These are phyloP conservation scores for Aspergillaceae sp. DNA, from an alignment of 2,329 filamentous ascomycete genomes.

Conservation along the genomic window DNA sequence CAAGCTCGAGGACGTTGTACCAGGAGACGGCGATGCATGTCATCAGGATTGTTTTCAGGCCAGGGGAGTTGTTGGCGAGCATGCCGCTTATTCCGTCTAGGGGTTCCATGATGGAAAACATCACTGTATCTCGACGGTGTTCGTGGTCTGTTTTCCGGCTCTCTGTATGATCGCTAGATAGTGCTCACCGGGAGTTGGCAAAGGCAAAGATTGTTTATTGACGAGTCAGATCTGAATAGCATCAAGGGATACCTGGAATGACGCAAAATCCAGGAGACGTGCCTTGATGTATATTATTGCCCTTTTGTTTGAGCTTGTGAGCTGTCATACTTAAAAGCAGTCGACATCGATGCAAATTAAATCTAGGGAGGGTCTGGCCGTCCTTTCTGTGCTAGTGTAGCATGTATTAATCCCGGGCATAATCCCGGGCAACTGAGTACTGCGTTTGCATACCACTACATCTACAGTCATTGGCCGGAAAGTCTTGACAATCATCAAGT, in stretches of 20 bases:
- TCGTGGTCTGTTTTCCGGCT: background rate
- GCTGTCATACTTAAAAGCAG: background rate
- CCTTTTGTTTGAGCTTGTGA: background rate
- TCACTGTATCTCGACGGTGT: background rate
- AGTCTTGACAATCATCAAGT: background rate
- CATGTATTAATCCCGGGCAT: background rate
- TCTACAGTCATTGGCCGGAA: no score
- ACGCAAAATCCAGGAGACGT: no score
- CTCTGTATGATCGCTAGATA: no score
- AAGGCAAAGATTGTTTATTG: no score
- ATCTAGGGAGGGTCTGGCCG: no score
- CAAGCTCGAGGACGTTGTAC: slow-evolving; percentile 42
- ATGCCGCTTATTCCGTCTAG: slow-evolving; percentile 23
- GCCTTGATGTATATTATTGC: no score
- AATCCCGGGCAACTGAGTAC: background rate
- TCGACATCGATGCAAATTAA: background rate
- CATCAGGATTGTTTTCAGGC: slow-evolving; percentile 17
- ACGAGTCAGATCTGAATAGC: no score
- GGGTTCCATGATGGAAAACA: slow-evolving; percentile 11
- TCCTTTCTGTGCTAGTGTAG: no score
- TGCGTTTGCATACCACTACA: no score
- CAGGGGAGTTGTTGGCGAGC: slow-evolving; percentile 15
- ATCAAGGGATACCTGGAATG: no score
- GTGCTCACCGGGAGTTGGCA: background rate
- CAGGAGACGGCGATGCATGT: slow-evolving; percentile 33